Base-by-base conservation (phyloP, 179 eudicot species). In the Actinidia arguta region DNA sequence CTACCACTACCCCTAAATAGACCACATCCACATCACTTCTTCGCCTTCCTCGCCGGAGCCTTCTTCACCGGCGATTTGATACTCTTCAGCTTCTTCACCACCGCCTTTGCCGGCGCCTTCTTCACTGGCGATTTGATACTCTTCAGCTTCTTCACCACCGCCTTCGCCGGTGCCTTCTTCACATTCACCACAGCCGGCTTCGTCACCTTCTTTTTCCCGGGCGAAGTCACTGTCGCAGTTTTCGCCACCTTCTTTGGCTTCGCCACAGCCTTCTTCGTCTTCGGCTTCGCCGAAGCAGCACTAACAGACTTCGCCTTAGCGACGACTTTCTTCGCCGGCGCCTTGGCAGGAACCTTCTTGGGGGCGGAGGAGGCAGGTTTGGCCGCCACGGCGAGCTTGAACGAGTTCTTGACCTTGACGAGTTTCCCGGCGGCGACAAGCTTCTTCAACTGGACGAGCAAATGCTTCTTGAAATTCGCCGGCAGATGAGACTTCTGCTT, bases 341-440 rank as follows among this genome's bases (percentile, higher is more conserved):
- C 88, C 80, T 88, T 91, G 2, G 36, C 36, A 2, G 36, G 1
- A 2, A 31, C 0, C 84, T 80, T 50, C 75, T 78, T 1, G 46
- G 89, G 16, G 73, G 6, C 13, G 0, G 2, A 0, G 88, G 85
- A 71, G 82, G 84, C 1, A 85, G 85, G 3, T 64, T 90, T 92
- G 0, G 72, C 84, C 1, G 86, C 78, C 36, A 87, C 91, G 0
- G 91, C 86, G 1, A 94, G 85, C 87, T 95, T 95, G 89, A 90
- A 95, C 0, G 97, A 93, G n/a, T 96, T 96, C 82, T 88, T 95
- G 80, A 95, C 63, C 63, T 93, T 95, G 74, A 90, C 88, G 1
- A 95, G 89, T 72, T 93, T 95, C 0, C 98, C 96, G 56, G 78
- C 91, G 1, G 90, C 54, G 0, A 89, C 92, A 0, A 90, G 91